A percentile compares a stretch with the other conserved stretches of the same genome.
Evolutionary conservation across 169 alveolate species (phyloP).

Genomic region (Cyclospora cayetanensis): DNA sequence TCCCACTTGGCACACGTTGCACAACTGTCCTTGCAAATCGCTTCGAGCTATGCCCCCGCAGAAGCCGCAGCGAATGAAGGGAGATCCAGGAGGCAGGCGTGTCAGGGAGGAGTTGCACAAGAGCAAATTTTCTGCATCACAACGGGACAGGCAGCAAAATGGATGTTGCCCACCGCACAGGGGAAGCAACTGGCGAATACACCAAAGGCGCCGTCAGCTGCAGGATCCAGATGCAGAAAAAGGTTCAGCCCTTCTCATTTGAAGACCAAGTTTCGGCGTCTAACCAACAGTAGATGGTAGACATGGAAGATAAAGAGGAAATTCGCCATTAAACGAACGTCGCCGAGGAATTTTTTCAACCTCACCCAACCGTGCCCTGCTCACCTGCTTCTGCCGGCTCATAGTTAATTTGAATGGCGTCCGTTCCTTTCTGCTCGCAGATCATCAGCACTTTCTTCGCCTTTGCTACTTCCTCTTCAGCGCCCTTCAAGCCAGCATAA

Average conservation of each 20-base stretch:
- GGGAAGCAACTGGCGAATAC: background rate
- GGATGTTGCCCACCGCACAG: background rate
- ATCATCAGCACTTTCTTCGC: constrained; percentile 76
- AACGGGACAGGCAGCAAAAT: background rate
- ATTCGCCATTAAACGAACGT: background rate
- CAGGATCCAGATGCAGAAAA: background rate
- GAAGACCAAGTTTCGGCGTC: background rate
- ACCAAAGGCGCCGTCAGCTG: background rate
- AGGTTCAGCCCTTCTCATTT: background rate
- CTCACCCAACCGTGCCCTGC: background rate
- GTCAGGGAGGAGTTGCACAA: constrained; percentile 55
- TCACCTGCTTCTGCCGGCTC: constrained; percentile 75
- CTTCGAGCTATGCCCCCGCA: constrained; percentile 70
- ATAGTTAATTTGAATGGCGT: constrained; percentile 74
- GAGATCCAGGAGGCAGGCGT: constrained; percentile 70
- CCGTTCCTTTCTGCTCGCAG: constrained; percentile 82
- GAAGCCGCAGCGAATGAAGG: constrained; percentile 70
- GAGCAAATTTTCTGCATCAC: constrained; percentile 47
- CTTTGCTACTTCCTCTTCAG: constrained; percentile 68
- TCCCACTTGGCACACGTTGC: constrained; percentile 68
- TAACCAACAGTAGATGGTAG: background rate
- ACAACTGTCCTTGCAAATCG: constrained; percentile 51
- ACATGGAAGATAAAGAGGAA: background rate
- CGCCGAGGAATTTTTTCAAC: background rate
- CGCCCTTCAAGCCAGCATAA: constrained; percentile 51